phyloP scores from a whole-genome alignment of 306 rosid genomes.

The Alnus glutinosa region DNA sequence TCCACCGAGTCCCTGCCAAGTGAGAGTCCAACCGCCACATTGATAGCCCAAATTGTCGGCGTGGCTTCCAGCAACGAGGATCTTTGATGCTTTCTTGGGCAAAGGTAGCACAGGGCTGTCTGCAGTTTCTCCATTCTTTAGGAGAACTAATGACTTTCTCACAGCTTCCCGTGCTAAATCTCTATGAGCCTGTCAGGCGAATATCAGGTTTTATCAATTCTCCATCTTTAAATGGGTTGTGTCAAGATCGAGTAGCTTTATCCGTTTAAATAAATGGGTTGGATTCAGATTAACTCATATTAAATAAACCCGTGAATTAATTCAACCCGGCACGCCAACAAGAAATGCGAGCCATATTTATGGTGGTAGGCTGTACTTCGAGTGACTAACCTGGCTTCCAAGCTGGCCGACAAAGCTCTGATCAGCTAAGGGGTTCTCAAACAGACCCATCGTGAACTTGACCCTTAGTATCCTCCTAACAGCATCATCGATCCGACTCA shows the following conservation, averaged over 20 bases:
- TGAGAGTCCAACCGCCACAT: constrained; percentile 96
- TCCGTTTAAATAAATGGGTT: too few relatives aligned
- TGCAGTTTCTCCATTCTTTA: constrained; percentile 70
- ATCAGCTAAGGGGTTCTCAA: constrained; percentile 75
- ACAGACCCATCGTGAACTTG: constrained; percentile 79
- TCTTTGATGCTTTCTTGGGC: constrained; percentile 72
- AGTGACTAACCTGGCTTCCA: constrained; percentile 58
- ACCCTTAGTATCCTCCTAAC: constrained; percentile 72
- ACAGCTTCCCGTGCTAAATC: constrained; percentile 92
- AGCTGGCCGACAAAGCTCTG: constrained; percentile 61
- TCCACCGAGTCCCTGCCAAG: constrained; percentile 86
- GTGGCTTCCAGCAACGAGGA: constrained; percentile 83
- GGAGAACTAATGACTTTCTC: constrained; percentile 77
- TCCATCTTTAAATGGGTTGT: too few relatives aligned
- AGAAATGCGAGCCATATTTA: too few relatives aligned
- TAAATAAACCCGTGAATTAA: neutral
- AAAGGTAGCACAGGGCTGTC: constrained; percentile 73
- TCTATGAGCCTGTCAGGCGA: constrained; percentile 70
- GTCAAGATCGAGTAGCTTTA: too few relatives aligned
- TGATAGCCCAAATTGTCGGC: constrained; percentile 89
- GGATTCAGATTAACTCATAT: neutral
- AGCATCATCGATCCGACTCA: constrained; percentile 79
- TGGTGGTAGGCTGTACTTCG: neutral
- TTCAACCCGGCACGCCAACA: too few relatives aligned
- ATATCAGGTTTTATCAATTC: too few relatives aligned